Base-by-base conservation (phyloP, 1,284 basidiomycete genomes). In the Ceratobasidium sp. region DNA sequence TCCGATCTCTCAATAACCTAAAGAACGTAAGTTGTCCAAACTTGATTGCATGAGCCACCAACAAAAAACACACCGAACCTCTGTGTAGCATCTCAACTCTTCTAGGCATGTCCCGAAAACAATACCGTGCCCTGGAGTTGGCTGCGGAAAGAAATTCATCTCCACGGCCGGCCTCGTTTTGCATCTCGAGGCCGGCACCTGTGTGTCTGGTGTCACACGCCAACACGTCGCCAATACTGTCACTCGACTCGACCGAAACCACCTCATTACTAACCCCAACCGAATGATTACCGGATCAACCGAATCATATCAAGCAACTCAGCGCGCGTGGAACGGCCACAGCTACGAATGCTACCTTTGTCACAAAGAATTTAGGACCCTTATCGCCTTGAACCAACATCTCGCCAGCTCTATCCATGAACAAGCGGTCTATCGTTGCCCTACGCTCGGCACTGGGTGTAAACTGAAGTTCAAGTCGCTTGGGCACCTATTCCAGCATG, bases 271-370 rank as follows among this genome's bases (percentile, higher is more conserved):
- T 8, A 58, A 65, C 19, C 63, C 73, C n/a, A 43, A 65, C 37
- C 73, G 61, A 27, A 34, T 74, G 41, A 64, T 65, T 51, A 58
- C 73, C 19, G 61, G 73, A 14, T 22, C 61, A 1, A 74, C 62
- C 41, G 31, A 59, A 41, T 66, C 69, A 1, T 76, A 53, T 22
- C 56, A 58, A 39, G 88, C 86, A 27, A 85, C 84, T 16, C 73
- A 75, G 11, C 79, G 78, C 1, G 81, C 87, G 0, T 89, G 84
- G 84, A 89, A 88, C 75, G 83, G 83, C 0, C 3, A 27, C 6
- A 82, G 78, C 19, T 89, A 83, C 77, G 86, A 88, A 78, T 89
- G 88, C 79, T 86, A 86, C 76, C 81, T 89, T 16, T 89, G 88
- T 78, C 83, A 87, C 77, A 74, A 58, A 11, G 74, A 62, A 1